Conservation (phyloP, 1,284 basidiomycete species). For the Naganishia cerealis region DNA sequence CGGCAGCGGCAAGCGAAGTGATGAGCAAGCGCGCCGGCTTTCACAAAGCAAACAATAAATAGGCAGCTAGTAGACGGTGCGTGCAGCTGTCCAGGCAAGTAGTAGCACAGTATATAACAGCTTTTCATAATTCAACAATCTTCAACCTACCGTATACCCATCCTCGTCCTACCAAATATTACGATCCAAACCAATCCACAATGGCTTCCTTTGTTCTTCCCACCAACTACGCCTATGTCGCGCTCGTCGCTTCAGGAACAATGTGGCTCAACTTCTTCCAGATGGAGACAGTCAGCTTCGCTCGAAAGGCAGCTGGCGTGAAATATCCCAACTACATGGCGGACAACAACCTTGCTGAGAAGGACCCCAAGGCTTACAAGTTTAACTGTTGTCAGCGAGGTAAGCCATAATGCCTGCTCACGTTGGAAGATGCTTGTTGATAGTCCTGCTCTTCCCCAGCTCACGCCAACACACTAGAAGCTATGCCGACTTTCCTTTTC, state of each 20-base stretch:
- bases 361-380: slow-evolving; percentile 21
- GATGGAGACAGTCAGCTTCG: slow-evolving; percentile 10
- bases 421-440: background rate
- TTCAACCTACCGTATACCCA: no score
- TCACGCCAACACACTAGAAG: slow-evolving; percentile 40
- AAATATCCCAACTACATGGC: slow-evolving; percentile 35
- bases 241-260: slow-evolving; percentile 24
- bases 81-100: background rate
- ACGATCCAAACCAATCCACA: background rate
- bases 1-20: background rate
- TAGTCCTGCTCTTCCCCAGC: slow-evolving; percentile 6
- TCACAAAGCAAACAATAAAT: background rate
- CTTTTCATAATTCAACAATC: no score
- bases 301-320: slow-evolving; percentile 29
- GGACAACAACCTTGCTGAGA: slow-evolving; percentile 24
- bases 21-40: background rate
- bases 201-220: slow-evolving; percentile 31
- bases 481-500: slow-evolving; percentile 39
- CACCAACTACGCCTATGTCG: slow-evolving; percentile 31
- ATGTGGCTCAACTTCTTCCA: slow-evolving; percentile 31
- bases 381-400: slow-evolving; percentile 35
- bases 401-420: background rate
- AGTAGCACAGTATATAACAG: background rate
- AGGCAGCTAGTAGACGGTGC: background rate
- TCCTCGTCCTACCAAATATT: no score